Conservation (phyloP, 2,329 filamentous ascomycete species). For the Mollisiaceae sp. region DNA sequence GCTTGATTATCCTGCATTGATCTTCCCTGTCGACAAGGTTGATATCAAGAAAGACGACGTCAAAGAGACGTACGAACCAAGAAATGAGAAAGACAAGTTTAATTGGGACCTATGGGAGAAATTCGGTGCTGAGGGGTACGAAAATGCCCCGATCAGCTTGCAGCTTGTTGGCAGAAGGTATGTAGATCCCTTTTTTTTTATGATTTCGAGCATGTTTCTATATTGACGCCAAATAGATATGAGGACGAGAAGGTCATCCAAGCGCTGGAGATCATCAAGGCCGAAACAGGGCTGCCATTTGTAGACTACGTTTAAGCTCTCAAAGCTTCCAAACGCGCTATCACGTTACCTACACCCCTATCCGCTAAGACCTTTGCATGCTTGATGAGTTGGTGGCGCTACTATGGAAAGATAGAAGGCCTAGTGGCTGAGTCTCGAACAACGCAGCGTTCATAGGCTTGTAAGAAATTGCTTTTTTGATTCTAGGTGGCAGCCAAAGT, state of each 20-base stretch:
- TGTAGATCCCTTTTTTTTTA: constrained; percentile 13
- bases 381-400: neutral
- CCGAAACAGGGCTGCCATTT: constrained; percentile 43
- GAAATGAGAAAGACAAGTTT: constrained; percentile 42
- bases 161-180: constrained; percentile 46
- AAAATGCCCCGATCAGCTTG: constrained; percentile 48
- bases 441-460: constrained; percentile 7
- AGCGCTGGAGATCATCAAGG: constrained; percentile 43
- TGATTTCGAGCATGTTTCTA: constrained; percentile 17
- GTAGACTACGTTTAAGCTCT: constrained; percentile 34
- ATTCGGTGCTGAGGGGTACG: constrained; percentile 45
- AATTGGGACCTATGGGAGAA: constrained; percentile 44
- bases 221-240: constrained; percentile 35
- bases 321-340: constrained; percentile 5
- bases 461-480: neutral
- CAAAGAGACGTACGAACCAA: constrained; percentile 40
- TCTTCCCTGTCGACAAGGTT: constrained; percentile 60
- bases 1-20: constrained; percentile 66
- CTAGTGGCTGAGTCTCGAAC: constrained; percentile 9
- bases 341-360: constrained; percentile 1
- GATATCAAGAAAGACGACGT: constrained; percentile 38
- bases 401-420: neutral
- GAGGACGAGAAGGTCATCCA: constrained; percentile 47
- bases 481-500: neutral
- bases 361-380: neutral